Evolutionary conservation across 1,284 basidiomycete species (phyloP).

Genomic region (Singerocomus inundabilis): DNA sequence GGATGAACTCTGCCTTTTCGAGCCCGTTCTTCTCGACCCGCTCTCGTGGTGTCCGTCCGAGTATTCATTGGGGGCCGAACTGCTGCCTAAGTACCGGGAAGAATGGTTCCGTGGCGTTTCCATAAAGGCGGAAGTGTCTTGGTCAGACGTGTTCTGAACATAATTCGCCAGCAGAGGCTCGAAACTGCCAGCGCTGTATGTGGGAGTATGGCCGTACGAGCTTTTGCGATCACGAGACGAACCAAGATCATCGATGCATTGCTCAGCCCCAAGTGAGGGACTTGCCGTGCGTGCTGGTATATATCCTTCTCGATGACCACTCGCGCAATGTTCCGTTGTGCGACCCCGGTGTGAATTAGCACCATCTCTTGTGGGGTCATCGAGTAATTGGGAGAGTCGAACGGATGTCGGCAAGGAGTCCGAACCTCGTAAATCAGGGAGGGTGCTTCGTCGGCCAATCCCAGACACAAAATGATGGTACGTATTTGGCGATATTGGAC

Average conservation of each 20-base stretch:
- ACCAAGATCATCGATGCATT: slow-evolving; percentile 33
- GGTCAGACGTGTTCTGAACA: slow-evolving; percentile 24
- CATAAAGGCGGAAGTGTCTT: slow-evolving; percentile 16
- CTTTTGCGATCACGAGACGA: slow-evolving; percentile 41
- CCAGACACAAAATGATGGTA: slow-evolving; percentile 31
- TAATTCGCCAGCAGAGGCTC: slow-evolving; percentile 59
- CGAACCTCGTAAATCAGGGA: slow-evolving; percentile 32
- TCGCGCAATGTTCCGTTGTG: slow-evolving; percentile 26
- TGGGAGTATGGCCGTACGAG: slow-evolving; percentile 43
- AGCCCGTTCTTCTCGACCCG: slow-evolving; percentile 45
- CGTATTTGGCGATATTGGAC: slow-evolving; percentile 25
- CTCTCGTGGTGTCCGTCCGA: slow-evolving; percentile 40
- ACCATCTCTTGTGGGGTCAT: slow-evolving; percentile 22
- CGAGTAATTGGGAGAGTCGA: slow-evolving; percentile 20
- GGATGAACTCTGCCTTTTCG: slow-evolving; percentile 39
- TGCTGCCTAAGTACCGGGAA: slow-evolving; percentile 25
- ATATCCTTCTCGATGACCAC: slow-evolving; percentile 37
- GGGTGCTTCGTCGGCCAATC: slow-evolving; percentile 34
- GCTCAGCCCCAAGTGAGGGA: slow-evolving; percentile 41
- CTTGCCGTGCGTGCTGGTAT: slow-evolving; percentile 44
- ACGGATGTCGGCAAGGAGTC: slow-evolving; percentile 29
- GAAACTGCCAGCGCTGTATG: slow-evolving; percentile 57
- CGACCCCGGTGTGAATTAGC: slow-evolving; percentile 60
- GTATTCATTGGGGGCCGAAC: slow-evolving; percentile 31
- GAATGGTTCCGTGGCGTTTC: slow-evolving; percentile 29